Percentiles rank a stretch among this genome's conserved stretches.
These are phyloP conservation scores for Aotearoamyces nothofagi DNA, from an alignment of 2,329 filamentous ascomycete genomes.

Conservation along the genomic window DNA sequence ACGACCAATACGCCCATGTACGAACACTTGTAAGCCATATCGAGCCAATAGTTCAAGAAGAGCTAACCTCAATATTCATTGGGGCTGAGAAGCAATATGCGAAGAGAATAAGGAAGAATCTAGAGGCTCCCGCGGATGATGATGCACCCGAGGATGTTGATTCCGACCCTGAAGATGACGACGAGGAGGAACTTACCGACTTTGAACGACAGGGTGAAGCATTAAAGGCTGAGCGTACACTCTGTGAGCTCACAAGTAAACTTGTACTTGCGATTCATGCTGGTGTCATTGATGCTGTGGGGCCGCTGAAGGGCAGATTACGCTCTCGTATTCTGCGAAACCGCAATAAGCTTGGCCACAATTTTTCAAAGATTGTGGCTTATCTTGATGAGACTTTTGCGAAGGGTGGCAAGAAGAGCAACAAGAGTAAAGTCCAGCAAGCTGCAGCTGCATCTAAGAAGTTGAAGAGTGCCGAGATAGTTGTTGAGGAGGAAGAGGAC, in stretches of 20 bases:
- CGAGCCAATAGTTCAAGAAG: conserved; percentile 40
- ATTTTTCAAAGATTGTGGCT: conserved; percentile 71
- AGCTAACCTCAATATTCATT: conserved; percentile 64
- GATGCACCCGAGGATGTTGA: conserved; percentile 48
- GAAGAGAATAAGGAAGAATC: conserved; percentile 47
- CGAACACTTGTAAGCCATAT: conserved; percentile 55
- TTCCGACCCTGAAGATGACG: conserved; percentile 37
- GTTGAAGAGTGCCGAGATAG: conserved; percentile 15
- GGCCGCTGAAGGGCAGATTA: conserved; percentile 45
- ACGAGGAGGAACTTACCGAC: conserved; percentile 35
- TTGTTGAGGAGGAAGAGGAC: conserved; percentile 16
- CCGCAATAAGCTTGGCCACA: conserved; percentile 62
- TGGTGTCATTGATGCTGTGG: conserved; percentile 53
- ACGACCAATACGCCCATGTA: conserved; percentile 36
- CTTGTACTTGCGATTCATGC: conserved; percentile 69
- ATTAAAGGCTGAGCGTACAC: conserved; percentile 66
- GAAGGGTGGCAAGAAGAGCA: conserved; percentile 21
- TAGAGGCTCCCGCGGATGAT: conserved; percentile 52
- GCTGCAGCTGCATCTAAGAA: conserved; percentile 26
- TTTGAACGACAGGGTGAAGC: conserved; percentile 46
- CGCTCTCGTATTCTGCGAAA: conserved; percentile 64
- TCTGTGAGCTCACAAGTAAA: conserved; percentile 77
- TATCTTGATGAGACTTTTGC: conserved; percentile 61
- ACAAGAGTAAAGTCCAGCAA: conserved; percentile 26
- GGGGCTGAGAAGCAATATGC: conserved; percentile 64